phyloP scores from a whole-genome alignment of 2,329 filamentous ascomycete genomes.

The Ascosphaera aggregata region DNA sequence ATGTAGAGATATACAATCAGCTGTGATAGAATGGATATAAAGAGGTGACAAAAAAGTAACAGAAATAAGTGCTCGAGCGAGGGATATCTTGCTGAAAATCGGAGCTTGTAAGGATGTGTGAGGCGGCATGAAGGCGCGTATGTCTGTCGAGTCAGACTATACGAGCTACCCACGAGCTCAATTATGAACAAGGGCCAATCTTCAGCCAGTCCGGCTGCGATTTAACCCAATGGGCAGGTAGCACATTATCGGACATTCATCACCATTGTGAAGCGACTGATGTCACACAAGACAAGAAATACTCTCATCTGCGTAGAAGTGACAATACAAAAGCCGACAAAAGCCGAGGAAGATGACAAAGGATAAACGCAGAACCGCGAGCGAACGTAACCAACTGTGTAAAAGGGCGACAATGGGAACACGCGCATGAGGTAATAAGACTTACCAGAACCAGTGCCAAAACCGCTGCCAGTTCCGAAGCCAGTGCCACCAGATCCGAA shows the following conservation, averaged over 20 bases:
- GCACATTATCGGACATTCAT: too few relatives aligned
- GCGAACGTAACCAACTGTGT: too few relatives aligned
- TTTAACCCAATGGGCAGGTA: too few relatives aligned
- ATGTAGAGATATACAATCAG: background rate
- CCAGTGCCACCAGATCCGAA: background rate
- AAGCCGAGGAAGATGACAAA: too few relatives aligned
- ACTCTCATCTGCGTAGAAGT: too few relatives aligned
- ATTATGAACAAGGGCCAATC: background rate
- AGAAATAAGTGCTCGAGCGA: background rate
- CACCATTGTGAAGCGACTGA: too few relatives aligned
- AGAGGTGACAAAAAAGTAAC: background rate
- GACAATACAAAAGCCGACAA: too few relatives aligned
- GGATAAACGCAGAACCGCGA: too few relatives aligned
- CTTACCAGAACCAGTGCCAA: conserved; percentile 1
- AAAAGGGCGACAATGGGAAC: background rate
- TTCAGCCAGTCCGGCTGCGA: too few relatives aligned
- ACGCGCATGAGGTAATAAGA: background rate
- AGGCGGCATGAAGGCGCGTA: background rate
- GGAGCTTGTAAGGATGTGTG: background rate
- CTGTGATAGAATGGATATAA: background rate
- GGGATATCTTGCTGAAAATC: background rate
- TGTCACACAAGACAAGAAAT: too few relatives aligned
- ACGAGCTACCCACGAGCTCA: background rate
- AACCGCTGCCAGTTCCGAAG: background rate
- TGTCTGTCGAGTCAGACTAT: background rate